Evolutionary conservation across 306 rosid species (phyloP), one percentile per base, ranked within the genome.

Genomic region (Hippophae rhamnoides): DNA sequence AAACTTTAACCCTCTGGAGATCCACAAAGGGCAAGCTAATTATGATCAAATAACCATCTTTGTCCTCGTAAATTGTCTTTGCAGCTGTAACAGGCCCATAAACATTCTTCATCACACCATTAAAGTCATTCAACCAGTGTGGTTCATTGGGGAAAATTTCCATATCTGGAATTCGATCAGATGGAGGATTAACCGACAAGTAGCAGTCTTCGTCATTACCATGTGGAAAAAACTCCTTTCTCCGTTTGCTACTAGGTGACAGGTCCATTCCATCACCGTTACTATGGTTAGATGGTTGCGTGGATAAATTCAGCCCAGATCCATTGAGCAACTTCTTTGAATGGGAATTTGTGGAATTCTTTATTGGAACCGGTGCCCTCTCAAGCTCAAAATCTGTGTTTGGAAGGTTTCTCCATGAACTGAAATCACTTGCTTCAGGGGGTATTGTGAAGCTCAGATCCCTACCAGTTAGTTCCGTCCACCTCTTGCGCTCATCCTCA

Each of bases 81-180:
- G 97, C 96, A 65, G 81, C 97, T 5, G 95, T 84, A 61, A 83
- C 97, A 44, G 97, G 97, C 63, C 97, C 97, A 25, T 66, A 60
- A 2, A 72, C 82, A 60, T 77, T 76, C 84, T 85, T 85, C 81
- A 90, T 90, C 59, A 87, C 97, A 60, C 97, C 97, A 27, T 82
- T 90, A 53, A 90, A 90, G 23, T 87, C 84, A 57, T 70, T 74
- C 68, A 70, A 47, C 96, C 97, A 90, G 62, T 60, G 74, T 5
- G 71, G 76, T 57, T 74, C 86, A 62, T 58, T 78, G 8, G 77
- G 73, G 76, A 67, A 78, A 71, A 75, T 59, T 74, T 82, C 89
- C 7, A 76, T 69, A 50, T 84, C 93, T 0, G 78, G 70, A 67
- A 84, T 72, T 50, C 83, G 79, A 64, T 82, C 85, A 3, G 89